Base-by-base conservation (phyloP, 2,329 filamentous ascomycete species). In the Byssochlamys sp. region DNA sequence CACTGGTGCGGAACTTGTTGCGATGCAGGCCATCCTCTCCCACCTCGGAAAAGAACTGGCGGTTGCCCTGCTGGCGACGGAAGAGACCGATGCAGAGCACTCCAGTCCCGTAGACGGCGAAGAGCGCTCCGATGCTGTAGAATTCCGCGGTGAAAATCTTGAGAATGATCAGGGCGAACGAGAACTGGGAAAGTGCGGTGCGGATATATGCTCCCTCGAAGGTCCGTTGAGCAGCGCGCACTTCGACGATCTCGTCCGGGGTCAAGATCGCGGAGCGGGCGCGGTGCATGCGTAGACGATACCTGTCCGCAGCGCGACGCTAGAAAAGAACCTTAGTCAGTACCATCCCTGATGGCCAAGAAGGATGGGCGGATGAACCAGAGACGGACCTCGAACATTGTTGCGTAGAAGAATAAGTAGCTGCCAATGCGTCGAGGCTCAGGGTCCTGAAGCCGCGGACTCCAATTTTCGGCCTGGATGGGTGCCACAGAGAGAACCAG, bases 111-210 rank as follows among this genome's bases (percentile, higher is more conserved):
- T 97, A 97, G 53, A 90, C 86, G 50, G 94, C 91, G 71, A 96
- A 96, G 31, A 99, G 80, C 5, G 94, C 94, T n/a, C 94, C 94
- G 61, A 96, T 96, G 64, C 88, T 85, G 75, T 97, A 97, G 78
- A 99, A 97, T 70, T 97, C 94, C 55, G 86, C 83, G 7, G 91
- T 96, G 77, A 99, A 97, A 73, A 99, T 95, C 77, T 95, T 96
- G 64, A 96, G 84, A 55, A 99, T 89, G 61, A 99, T 86, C 54
- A 99, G 85, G 24, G 92, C 87, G 73, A 99, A 97, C 57, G 89
- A 92, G 78, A 97, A 97, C 69, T 97, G 91, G 2, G 89, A 90
- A 24, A 99, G 84, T 2, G 92, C 91, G 0, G 94, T 99, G 60
- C 94, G 89, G 69, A 96, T 88, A 75, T 97, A 99, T 25, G 94